Percentiles rank a stretch among this genome's conserved stretches.
Evolutionary conservation across 2,329 filamentous ascomycete genomes (phyloP).

Genomic region (Colletotrichum somersetense): DNA sequence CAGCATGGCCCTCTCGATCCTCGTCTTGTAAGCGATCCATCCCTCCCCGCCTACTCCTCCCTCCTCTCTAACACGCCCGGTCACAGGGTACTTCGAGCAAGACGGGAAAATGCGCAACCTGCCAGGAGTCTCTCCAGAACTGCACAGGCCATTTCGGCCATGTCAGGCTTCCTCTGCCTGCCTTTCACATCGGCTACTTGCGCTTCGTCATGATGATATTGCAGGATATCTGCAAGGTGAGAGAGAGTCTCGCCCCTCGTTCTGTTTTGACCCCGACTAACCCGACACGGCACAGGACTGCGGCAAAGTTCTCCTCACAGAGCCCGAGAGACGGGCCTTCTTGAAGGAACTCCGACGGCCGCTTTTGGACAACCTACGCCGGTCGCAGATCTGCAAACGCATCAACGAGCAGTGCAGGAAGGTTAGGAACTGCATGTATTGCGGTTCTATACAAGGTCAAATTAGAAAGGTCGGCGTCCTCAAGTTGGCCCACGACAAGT

Average conservation of each 20-base stretch:
- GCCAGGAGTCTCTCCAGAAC: conserved; percentile 81
- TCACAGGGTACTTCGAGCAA: conserved; percentile 87
- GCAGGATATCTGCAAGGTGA: conserved; percentile 91
- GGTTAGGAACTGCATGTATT: conserved; percentile 83
- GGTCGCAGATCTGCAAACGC: conserved; percentile 85
- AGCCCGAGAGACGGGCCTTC: conserved; percentile 81
- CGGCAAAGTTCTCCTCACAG: conserved; percentile 83
- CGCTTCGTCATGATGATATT: conserved; percentile 93
- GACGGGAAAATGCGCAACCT: conserved; percentile 82
- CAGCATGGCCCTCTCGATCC: conserved; percentile 88
- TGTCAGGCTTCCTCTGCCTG: conserved; percentile 89
- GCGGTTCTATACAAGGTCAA: conserved; percentile 85
- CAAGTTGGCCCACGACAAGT: conserved; percentile 95
- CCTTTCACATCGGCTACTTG: conserved; percentile 96
- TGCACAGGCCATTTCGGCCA: conserved; percentile 98
- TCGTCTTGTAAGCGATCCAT: conserved; percentile 69
- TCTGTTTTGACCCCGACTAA: background rate
- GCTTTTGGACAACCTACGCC: conserved; percentile 86
- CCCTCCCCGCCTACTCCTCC: background rate
- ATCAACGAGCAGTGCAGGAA: conserved; percentile 94
- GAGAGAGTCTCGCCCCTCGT: conserved; percentile 40
- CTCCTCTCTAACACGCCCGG: background rate
- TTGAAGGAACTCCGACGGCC: conserved; percentile 85
- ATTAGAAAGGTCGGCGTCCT: conserved; percentile 94
- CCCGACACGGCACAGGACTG: conserved; percentile 69